Evolutionary conservation across 2,329 filamentous ascomycete genomes (phyloP), one percentile per base, ranked within the genome.

Genomic region (Monilinia laxa): DNA sequence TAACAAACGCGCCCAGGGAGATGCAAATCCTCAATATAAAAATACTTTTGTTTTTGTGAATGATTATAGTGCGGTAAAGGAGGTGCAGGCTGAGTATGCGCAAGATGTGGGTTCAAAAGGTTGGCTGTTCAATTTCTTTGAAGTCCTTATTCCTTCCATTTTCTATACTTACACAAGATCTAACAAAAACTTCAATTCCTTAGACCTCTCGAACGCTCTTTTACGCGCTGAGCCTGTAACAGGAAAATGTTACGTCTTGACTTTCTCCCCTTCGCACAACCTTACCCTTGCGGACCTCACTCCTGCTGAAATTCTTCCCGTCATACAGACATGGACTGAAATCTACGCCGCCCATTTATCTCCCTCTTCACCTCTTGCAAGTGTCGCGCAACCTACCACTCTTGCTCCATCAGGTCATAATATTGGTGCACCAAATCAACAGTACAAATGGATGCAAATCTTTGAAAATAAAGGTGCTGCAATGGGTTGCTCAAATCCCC

Each of bases 401-500:
- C 74, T 84, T 49, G 78, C 82, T 9, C 69, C 71, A 11, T 64
- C 70, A n/a, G 66, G 55, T 28, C 79, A 80, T 28, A 78, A 81
- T 12, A 78, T 81, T 16, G 77, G 80, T 28, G 79, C 80, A 38
- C 89, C 92, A 5, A 87, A 84, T 62, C 85, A 90, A 64, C 92
- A 96, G 79, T 92, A 96, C 74, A 87, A 90, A 64, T 98, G 96
- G 80, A 97, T 99, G 93, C 95, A 99, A 77, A 98, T 99, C 71
- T 99, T 99, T 70, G 95, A 99, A 81, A 99, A 99, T 82, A 99
- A 99, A 80, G 95, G 95, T 62, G 88, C 91, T 0, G 92, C 94
- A 14, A 99, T 99, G 95, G 95, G 95, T 62, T 99, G 95, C 82
- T 98, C 94, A 1, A 99, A 99, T 78, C 95, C 95, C 0, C 95